Evolutionary conservation across 768 basidiomycete genomes (phyloP).

Genomic region (Phlebiopsis flavidoalba): DNA sequence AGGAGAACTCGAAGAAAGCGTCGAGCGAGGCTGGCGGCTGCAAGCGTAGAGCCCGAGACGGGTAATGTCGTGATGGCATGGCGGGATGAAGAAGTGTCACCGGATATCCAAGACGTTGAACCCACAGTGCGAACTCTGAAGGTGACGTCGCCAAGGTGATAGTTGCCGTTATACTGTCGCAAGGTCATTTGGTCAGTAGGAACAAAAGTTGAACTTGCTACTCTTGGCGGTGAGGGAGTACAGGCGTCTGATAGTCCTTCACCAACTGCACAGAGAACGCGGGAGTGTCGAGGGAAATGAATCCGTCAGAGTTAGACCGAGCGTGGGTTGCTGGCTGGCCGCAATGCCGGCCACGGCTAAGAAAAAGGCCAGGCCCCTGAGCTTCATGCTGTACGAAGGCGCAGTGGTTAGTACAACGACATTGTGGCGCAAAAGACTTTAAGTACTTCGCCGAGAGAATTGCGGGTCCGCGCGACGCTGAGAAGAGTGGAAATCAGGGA

Average conservation of each 20-base stretch:
- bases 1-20: constrained; percentile 39
- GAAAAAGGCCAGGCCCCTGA: constrained; percentile 15
- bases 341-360: constrained; percentile 18
- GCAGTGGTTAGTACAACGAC: background rate
- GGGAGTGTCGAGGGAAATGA: constrained; percentile 41
- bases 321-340: constrained; percentile 31
- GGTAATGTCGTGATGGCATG: constrained; percentile 32
- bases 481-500: background rate
- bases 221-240: constrained; percentile 42
- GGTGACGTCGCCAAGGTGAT: constrained; percentile 53
- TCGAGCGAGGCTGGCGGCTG: constrained; percentile 44
- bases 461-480: background rate
- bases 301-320: constrained; percentile 44
- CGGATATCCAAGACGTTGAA: constrained; percentile 39
- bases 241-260: constrained; percentile 51
- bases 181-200: constrained; percentile 45
- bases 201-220: constrained; percentile 42
- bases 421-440: background rate
- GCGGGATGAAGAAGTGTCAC: constrained; percentile 40
- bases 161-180: constrained; percentile 42
- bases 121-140: constrained; percentile 45
- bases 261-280: constrained; percentile 42
- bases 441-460: background rate
- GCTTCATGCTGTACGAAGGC: background rate
- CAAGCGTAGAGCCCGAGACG: constrained; percentile 39